Evolutionary conservation across 805 yeast species (phyloP).

Genomic region (Candida pseudoglaebosa): DNA sequence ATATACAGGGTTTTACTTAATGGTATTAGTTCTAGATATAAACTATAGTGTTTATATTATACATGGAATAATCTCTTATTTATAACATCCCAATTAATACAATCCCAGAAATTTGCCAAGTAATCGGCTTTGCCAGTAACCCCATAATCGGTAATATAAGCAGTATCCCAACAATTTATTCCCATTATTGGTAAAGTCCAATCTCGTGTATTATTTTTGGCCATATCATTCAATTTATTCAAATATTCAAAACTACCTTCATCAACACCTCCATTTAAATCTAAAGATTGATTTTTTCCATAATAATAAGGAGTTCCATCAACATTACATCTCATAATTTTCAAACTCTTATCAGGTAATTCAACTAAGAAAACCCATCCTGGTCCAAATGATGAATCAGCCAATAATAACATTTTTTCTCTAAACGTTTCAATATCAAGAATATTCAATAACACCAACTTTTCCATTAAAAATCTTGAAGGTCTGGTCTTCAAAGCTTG

Average conservation of each 20-base stretch:
- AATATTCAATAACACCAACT: conserved; percentile 30
- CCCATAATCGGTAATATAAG: conserved; percentile 85
- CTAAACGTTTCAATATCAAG: conserved; percentile 47
- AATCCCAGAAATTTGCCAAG: conserved; percentile 68
- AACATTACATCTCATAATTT: conserved; percentile 55
- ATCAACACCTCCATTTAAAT: conserved; percentile 69
- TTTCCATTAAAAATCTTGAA: conserved; percentile 34
- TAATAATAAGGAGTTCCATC: conserved; percentile 76
- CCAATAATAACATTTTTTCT: conserved; percentile 44
- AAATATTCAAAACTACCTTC: conserved; percentile 50
- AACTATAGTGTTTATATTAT: conserved; percentile 8
- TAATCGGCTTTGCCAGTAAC: conserved; percentile 67
- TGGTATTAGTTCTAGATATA: neutral
- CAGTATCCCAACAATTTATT: conserved; percentile 83
- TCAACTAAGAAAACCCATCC: conserved; percentile 80
- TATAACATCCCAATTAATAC: conserved; percentile 80
- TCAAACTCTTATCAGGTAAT: conserved; percentile 53
- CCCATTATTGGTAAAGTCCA: conserved; percentile 72
- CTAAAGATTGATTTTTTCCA: conserved; percentile 66
- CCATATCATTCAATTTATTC: conserved; percentile 39
- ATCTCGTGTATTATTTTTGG: conserved; percentile 44
- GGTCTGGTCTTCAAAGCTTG: conserved; percentile 34
- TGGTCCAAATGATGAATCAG: conserved; percentile 55
- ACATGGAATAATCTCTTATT: conserved; percentile 46
- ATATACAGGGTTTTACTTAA: neutral